Evolutionary conservation across 208 protist species (phyloP).

Genomic region (Jaenimonas drosophilae): DNA sequence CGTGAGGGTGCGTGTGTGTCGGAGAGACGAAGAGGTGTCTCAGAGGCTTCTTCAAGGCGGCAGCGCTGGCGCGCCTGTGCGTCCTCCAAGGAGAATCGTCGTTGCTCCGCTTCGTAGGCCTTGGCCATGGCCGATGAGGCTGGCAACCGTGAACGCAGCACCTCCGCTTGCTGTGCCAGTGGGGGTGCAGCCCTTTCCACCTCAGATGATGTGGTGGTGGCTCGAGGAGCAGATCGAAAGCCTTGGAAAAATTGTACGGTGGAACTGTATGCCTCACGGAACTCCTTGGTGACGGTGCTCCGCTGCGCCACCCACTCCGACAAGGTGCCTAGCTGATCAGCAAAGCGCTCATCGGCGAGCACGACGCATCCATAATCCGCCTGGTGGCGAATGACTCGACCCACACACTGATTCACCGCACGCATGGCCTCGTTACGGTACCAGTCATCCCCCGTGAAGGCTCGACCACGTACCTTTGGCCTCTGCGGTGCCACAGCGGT

Average conservation of each 20-base stretch:
- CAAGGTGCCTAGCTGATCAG: conserved; percentile 16
- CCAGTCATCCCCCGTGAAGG: conserved; percentile 91
- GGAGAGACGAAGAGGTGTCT: background rate
- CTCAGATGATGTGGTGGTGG: background rate
- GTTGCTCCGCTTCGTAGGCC: conserved; percentile 18
- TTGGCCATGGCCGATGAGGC: conserved; percentile 18
- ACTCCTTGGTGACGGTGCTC: conserved; percentile 34
- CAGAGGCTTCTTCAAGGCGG: conserved; percentile 18
- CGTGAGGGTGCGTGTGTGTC: no score
- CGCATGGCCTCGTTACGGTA: conserved; percentile 93
- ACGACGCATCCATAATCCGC: conserved; percentile 95
- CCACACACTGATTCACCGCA: conserved; percentile 96
- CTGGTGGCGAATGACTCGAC: conserved; percentile 95
- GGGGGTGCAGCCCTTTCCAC: conserved; percentile 1
- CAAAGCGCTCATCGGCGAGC: conserved; percentile 93
- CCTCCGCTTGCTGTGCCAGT: conserved; percentile 11
- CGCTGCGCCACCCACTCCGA: conserved; percentile 56
- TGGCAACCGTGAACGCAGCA: conserved; percentile 22
- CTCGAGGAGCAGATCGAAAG: conserved; percentile 6
- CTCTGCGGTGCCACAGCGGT: conserved; percentile 44
- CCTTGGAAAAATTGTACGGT: conserved; percentile 57
- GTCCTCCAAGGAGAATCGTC: conserved; percentile 7
- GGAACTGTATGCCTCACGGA: conserved; percentile 49
- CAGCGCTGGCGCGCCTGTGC: conserved; percentile 8
- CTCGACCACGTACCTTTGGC: conserved; percentile 51